A percentile compares a stretch with the other conserved stretches of the same genome.
Evolutionary conservation across 768 basidiomycete species (phyloP).

Genomic region (Tulasnella sp.): DNA sequence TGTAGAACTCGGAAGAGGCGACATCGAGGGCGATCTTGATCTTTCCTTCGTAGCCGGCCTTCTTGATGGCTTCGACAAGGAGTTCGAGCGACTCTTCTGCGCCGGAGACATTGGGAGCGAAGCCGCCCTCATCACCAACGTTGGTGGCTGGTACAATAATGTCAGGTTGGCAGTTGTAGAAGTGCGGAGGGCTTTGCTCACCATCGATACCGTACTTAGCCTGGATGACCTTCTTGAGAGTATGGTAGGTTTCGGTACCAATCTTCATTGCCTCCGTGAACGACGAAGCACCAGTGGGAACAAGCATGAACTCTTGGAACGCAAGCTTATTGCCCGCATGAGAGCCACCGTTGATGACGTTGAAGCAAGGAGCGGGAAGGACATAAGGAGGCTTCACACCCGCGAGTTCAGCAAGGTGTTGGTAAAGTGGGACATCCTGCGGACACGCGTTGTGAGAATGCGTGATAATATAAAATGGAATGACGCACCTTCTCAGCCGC

Average conservation of each 20-base stretch:
- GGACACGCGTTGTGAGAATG: not conserved
- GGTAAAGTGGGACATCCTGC: slow-evolving; percentile 77
- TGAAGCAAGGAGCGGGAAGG: slow-evolving; percentile 88
- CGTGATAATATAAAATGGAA: not conserved
- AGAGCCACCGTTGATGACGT: slow-evolving; percentile 99
- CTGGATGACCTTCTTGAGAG: slow-evolving; percentile 96
- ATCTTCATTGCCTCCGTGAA: slow-evolving; percentile 99
- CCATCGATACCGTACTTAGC: slow-evolving; percentile 99
- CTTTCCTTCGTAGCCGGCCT: slow-evolving; percentile 97
- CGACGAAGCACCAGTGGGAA: slow-evolving; percentile 80
- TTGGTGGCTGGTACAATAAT: slow-evolving; percentile 60
- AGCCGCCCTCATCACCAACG: slow-evolving; percentile 99
- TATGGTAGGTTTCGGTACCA: slow-evolving; percentile 95
- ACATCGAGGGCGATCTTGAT: slow-evolving; percentile 98
- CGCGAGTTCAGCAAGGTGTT: slow-evolving; percentile 90
- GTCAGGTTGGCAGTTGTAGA: slow-evolving; percentile 17
- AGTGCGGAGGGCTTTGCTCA: slow-evolving; percentile 30
- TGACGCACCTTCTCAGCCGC: slow-evolving; percentile 67
- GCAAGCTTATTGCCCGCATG: slow-evolving; percentile 99
- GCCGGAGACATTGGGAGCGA: slow-evolving; percentile 94
- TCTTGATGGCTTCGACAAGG: slow-evolving; percentile 88
- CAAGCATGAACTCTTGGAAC: slow-evolving; percentile 99
- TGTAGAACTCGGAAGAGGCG: slow-evolving; percentile 99
- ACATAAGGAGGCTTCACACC: slow-evolving; percentile 90
- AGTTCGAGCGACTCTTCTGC: slow-evolving; percentile 97